A percentile compares a stretch with the other conserved stretches of the same genome.
These are phyloP conservation scores for Ogataea zsoltii DNA, from an alignment of 805 yeast species.

Conservation along the genomic window DNA sequence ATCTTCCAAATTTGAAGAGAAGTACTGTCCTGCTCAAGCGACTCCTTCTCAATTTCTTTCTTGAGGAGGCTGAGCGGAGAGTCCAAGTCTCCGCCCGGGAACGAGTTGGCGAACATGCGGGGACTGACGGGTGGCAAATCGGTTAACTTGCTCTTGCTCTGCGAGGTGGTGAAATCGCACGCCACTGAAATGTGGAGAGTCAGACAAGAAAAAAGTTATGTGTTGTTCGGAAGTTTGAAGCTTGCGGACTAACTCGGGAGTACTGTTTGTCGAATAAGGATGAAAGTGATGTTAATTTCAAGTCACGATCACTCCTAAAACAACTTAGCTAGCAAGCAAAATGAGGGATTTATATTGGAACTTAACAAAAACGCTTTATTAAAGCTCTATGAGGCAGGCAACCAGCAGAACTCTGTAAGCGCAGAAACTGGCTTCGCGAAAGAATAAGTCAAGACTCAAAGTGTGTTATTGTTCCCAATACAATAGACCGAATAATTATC, in stretches of 20 bases:
- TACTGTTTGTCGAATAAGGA: too few relatives aligned
- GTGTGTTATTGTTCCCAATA: not conserved
- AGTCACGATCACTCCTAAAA: too few relatives aligned
- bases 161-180: too few relatives aligned
- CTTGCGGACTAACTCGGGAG: too few relatives aligned
- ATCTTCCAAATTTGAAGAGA: constrained; percentile 38
- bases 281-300: too few relatives aligned
- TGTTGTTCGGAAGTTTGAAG: not conserved
- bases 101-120: constrained; percentile 4
- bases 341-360: constrained; percentile 2
- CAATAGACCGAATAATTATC: not conserved
- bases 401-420: constrained; percentile 3
- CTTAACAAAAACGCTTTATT: not conserved
- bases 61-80: constrained; percentile 25
- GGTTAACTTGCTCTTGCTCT: too few relatives aligned
- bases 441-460: not conserved
- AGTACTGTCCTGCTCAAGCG: constrained; percentile 26
- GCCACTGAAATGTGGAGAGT: too few relatives aligned
- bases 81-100: constrained; percentile 8
- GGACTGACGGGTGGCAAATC: not conserved
- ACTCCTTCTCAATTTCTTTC: constrained; percentile 32
- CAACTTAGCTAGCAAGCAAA: not conserved
- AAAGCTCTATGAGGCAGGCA: not conserved
- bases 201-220: too few relatives aligned
- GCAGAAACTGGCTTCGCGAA: not conserved